phyloP scores from a whole-genome alignment of 2,329 filamentous ascomycete genomes.

The Aspergillus udagawae region DNA sequence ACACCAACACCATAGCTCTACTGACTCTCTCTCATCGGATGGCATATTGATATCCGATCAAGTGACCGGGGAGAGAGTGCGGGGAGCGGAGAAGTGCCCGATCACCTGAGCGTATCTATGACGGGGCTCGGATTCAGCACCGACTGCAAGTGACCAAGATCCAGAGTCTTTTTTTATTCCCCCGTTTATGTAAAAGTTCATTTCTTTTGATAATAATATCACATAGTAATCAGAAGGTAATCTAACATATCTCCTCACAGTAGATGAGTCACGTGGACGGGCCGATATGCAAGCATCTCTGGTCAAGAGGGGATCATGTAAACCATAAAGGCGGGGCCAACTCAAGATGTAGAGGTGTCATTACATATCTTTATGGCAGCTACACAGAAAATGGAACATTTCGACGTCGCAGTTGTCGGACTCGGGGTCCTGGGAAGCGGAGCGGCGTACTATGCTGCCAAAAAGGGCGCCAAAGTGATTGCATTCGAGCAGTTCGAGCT shows the following conservation, averaged over 20 bases:
- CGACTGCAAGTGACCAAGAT: background rate
- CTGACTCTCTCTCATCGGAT: no score
- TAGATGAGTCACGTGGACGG: no score
- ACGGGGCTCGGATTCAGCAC: background rate
- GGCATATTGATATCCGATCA: background rate
- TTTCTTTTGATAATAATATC: no score
- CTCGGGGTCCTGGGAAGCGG: slow-evolving; percentile 25
- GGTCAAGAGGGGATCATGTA: background rate
- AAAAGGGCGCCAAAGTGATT: slow-evolving; percentile 23
- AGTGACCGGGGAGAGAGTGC: background rate
- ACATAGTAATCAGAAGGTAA: no score
- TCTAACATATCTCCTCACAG: no score
- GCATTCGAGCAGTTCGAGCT: slow-evolving; percentile 28
- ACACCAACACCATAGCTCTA: no score
- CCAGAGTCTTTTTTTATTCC: no score
- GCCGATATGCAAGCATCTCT: no score
- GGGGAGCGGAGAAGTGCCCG: background rate
- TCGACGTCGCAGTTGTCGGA: slow-evolving; percentile 25
- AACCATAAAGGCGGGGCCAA: background rate
- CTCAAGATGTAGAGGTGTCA: background rate
- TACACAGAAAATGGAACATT: slow-evolving; percentile 15
- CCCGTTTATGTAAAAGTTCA: no score
- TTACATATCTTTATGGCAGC: no score
- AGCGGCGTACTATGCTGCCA: slow-evolving; percentile 23
- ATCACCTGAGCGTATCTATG: background rate